Percentiles rank a stretch among this genome's conserved stretches.
Conservation (phyloP, 257 asterid genomes). For the Asclepias syriaca region DNA sequence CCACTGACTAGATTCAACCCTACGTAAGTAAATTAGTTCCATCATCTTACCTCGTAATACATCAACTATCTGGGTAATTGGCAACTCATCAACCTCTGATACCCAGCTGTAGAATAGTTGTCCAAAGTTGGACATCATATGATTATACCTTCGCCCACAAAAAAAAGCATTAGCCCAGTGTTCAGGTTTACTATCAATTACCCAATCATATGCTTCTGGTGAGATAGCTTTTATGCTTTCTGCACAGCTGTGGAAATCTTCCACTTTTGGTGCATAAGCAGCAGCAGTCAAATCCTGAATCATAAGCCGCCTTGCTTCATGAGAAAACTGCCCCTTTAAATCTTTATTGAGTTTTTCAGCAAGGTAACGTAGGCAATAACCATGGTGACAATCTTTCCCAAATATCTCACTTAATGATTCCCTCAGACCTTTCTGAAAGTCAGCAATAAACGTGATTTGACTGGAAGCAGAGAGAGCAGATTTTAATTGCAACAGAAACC, state of each 20-base stretch:
- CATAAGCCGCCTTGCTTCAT: conserved; percentile 97
- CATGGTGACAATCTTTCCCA: conserved; percentile 80
- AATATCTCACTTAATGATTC: conserved; percentile 67
- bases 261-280: conserved; percentile 75
- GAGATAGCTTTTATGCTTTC: conserved; percentile 95
- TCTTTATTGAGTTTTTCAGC: conserved; percentile 95
- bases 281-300: conserved; percentile 89
- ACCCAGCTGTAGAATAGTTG: conserved; percentile 90
- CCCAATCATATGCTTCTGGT: conserved; percentile 90
- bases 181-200: conserved; percentile 67
- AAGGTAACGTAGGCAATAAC: conserved; percentile 80
- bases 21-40: conserved; percentile 72
- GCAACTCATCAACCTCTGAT: conserved; percentile 87
- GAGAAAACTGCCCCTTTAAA: conserved; percentile 87
- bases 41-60: conserved; percentile 87
- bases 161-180: conserved; percentile 92
- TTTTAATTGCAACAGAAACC: conserved; percentile 85
- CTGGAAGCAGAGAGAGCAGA: conserved; percentile 68
- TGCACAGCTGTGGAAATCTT: conserved; percentile 52
- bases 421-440: conserved; percentile 78
- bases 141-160: conserved; percentile 76
- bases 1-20: conserved; percentile 83
- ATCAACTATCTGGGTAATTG: conserved; percentile 96
- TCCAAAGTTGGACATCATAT: conserved; percentile 89
- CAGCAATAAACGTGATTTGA: conserved; percentile 80